These are phyloP conservation scores for Dalechampia spathulata DNA, from an alignment of 441 rosid genomes.

Conservation along the genomic window DNA sequence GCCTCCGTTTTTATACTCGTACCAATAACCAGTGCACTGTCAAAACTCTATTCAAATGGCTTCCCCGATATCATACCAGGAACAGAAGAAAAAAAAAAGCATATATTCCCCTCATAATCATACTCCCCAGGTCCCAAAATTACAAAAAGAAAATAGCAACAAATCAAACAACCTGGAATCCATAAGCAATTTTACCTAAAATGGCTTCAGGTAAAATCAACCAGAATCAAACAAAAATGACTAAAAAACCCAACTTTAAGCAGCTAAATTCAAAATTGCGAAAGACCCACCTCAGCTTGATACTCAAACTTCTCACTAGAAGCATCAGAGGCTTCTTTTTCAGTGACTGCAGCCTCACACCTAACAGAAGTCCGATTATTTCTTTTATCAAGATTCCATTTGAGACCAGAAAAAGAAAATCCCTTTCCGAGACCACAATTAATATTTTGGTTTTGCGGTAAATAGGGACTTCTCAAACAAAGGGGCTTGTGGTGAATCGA, in stretches of 20 bases:
- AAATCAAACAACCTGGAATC: neutral
- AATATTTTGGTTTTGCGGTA: conserved; percentile 14
- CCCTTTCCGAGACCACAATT: conserved; percentile 31
- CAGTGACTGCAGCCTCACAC: conserved; percentile 79
- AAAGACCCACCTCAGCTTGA: conserved; percentile 86
- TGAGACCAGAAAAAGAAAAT: conserved; percentile 41
- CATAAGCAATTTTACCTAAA: neutral
- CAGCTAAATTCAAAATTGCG: neutral
- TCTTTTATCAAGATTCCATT: conserved; percentile 52
- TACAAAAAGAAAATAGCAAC: neutral
- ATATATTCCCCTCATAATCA: neutral
- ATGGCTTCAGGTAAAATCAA: conserved; percentile 2
- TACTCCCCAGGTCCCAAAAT: neutral
- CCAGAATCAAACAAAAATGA: conserved; percentile 1
- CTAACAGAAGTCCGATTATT: conserved; percentile 40
- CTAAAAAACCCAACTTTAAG: neutral
- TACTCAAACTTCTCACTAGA: conserved; percentile 91
- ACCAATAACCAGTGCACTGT: neutral
- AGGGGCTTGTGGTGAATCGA: conserved; percentile 25
- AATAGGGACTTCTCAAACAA: conserved; percentile 33
- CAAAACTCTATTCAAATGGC: neutral
- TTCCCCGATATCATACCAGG: too few species aligned
- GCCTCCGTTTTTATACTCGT: neutral
- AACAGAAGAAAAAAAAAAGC: too few species aligned
- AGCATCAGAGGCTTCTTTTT: conserved; percentile 63